Conservation (phyloP, 441 rosid species). For the Eruca vesicaria region DNA sequence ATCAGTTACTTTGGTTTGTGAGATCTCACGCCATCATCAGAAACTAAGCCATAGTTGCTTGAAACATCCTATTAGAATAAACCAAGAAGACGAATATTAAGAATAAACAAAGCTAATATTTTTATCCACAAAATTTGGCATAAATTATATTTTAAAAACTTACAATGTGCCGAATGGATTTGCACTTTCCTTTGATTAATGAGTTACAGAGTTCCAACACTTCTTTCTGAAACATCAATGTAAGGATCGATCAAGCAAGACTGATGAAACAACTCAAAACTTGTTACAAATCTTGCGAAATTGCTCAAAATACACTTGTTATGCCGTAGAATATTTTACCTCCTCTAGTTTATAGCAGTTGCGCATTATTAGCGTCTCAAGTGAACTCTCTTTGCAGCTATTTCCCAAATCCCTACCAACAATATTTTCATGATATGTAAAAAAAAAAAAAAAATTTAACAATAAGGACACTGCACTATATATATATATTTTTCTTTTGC, state of each 20-base stretch:
- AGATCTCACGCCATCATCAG: neutral
- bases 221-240: slow-evolving; percentile 20
- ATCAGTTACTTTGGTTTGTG: slow-evolving; percentile 18
- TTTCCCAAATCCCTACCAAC: slow-evolving; percentile 21
- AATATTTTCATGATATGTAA: neutral
- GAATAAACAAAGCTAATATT: neutral
- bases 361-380: slow-evolving; percentile 34
- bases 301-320: too few species aligned
- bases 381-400: slow-evolving; percentile 16
- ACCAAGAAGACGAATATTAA: neutral
- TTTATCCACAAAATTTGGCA: neutral
- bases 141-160: neutral
- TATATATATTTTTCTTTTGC: neutral
- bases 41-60: neutral
- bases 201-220: slow-evolving; percentile 28
- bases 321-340: slow-evolving; percentile 5
- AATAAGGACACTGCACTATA: neutral
- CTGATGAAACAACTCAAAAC: neutral
- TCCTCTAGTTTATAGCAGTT: slow-evolving; percentile 16
- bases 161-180: slow-evolving; percentile 27
- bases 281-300: too few species aligned
- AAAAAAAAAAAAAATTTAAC: too few species aligned
- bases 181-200: slow-evolving; percentile 21
- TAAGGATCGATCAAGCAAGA: slow-evolving; percentile 5
- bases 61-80: slow-evolving; percentile 28